Conservation (phyloP, 192 early-diverging fungal species). For the Umbelopsis isabellina region DNA sequence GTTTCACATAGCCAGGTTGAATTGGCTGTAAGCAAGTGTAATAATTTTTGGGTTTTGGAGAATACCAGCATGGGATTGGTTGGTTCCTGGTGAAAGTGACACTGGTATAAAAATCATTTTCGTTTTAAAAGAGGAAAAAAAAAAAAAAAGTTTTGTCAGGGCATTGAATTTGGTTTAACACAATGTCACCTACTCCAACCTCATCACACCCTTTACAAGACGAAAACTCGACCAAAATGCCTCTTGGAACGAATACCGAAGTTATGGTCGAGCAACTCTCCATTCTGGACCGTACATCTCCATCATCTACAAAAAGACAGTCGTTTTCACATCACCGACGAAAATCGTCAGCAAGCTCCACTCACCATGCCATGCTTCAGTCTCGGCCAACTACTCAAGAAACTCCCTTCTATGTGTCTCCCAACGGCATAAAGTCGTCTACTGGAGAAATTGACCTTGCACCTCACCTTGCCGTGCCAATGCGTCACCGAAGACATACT, state of each 20-base stretch:
- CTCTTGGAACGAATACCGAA: background rate
- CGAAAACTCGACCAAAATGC: background rate
- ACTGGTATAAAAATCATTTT: too few relatives aligned
- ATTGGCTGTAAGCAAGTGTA: too few relatives aligned
- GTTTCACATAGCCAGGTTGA: too few relatives aligned
- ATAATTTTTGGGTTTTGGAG: too few relatives aligned
- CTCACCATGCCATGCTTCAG: background rate
- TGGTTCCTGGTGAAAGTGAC: too few relatives aligned
- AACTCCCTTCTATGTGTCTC: background rate
- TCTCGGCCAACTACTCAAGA: slow-evolving; percentile 11
- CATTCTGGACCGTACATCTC: background rate
- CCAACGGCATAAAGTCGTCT: background rate
- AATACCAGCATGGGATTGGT: too few relatives aligned
- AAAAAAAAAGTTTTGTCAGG: background rate
- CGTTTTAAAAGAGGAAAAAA: background rate
- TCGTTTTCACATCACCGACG: slow-evolving; percentile 18
- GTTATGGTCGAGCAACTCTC: slow-evolving; percentile 1
- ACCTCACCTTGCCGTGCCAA: background rate
- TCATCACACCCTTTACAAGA: background rate
- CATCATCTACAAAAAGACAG: slow-evolving; percentile 1
- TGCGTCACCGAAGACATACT: slow-evolving; percentile 4
- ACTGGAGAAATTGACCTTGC: background rate
- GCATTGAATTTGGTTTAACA: background rate
- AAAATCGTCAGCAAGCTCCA: slow-evolving; percentile 5
- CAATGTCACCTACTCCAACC: slow-evolving; percentile 2